These are phyloP conservation scores for Isatis tinctoria DNA, from an alignment of 345 rosid genomes.

Conservation along the genomic window DNA sequence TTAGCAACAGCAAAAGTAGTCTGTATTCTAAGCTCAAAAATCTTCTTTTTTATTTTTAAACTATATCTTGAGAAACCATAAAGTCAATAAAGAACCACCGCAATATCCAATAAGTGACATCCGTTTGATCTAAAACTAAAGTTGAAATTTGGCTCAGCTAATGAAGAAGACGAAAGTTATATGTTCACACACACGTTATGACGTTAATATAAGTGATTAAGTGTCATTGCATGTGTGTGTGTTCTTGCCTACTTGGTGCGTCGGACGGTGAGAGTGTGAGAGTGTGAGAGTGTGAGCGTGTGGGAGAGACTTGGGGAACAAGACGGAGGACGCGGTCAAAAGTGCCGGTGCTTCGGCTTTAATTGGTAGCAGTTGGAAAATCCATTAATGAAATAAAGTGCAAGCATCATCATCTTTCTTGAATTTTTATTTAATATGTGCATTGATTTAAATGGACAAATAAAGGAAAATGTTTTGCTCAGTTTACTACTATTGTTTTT, in stretches of 20 bases:
- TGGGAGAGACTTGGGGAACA: conserved; percentile 27
- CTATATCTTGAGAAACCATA: neutral
- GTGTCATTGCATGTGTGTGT: neutral
- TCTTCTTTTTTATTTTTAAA: neutral
- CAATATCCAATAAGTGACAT: neutral
- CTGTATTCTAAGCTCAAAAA: neutral
- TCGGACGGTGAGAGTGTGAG: conserved; percentile 24
- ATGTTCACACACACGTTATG: conserved; percentile 15
- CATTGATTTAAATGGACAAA: neutral
- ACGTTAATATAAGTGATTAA: neutral
- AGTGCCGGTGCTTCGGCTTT: conserved; percentile 29
- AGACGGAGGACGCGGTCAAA: conserved; percentile 28
- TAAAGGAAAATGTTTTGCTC: neutral
- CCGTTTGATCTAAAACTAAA: neutral
- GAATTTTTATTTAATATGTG: neutral
- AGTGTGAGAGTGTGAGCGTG: conserved; percentile 4
- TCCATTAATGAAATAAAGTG: conserved; percentile 10
- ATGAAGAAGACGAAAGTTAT: neutral
- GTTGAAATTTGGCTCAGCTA: conserved; percentile 1
- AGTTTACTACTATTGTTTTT: neutral
- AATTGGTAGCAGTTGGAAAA: conserved; percentile 23
- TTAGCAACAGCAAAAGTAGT: neutral
- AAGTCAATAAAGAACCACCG: conserved; percentile 11
- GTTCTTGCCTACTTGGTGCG: neutral
- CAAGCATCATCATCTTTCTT: neutral